A percentile compares a stretch with the other conserved stretches of the same genome.
Conservation (phyloP, 257 asterid species). For the Capsicum pubescens region DNA sequence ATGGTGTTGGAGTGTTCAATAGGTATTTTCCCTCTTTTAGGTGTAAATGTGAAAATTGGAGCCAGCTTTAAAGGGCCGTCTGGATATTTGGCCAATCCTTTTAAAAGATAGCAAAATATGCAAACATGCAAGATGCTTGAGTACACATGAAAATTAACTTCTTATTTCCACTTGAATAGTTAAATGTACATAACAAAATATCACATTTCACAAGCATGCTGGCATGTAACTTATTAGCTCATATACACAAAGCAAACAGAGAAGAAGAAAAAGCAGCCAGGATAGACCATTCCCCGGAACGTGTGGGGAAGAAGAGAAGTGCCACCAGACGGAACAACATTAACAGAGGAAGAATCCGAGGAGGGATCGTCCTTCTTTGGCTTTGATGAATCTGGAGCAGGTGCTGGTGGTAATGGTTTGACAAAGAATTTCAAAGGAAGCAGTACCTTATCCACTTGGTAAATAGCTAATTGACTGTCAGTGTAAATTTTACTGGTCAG, state of each 20-base stretch:
- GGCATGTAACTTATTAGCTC: background rate
- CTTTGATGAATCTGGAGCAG: constrained; percentile 54
- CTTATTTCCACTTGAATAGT: background rate
- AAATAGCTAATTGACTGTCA: constrained; percentile 53
- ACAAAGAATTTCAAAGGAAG: constrained; percentile 50
- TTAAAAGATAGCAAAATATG: no score
- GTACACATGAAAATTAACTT: background rate
- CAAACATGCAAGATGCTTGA: no score
- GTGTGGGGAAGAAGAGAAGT: background rate
- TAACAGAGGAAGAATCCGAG: constrained; percentile 24
- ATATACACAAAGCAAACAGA: background rate
- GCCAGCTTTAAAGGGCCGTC: no score
- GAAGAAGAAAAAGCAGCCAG: constrained; percentile 16
- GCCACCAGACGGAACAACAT: constrained; percentile 43
- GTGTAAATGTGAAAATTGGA: no score
- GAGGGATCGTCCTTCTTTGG: constrained; percentile 34
- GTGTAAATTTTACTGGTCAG: constrained; percentile 45
- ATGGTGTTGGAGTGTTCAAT: no score
- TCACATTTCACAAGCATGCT: background rate
- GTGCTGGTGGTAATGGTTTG: constrained; percentile 47
- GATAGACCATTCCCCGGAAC: constrained; percentile 30
- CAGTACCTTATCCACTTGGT: constrained; percentile 54
- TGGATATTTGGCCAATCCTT: no score
- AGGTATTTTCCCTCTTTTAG: no score
- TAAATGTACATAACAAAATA: background rate